Percentiles rank a stretch among this genome's conserved stretches.
These are phyloP conservation scores for Hypoxylon sp. DNA, from an alignment of 2,329 filamentous ascomycete species.

Conservation along the genomic window DNA sequence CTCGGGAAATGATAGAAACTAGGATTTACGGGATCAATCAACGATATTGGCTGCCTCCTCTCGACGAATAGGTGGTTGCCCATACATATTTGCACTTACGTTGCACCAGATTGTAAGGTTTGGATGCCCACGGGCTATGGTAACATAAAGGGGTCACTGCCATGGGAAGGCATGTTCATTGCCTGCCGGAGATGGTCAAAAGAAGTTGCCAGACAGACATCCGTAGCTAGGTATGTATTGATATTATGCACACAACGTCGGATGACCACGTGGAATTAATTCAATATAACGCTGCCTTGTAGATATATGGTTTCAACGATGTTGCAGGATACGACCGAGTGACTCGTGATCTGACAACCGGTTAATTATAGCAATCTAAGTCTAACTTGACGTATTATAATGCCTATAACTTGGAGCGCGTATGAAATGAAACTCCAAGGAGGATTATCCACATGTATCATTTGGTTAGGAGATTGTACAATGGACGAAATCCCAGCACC, in stretches of 20 bases:
- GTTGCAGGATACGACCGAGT: background rate
- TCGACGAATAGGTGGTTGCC: background rate
- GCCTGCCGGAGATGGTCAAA: background rate
- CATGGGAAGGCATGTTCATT: background rate
- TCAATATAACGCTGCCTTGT: background rate
- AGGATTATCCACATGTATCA: too few species aligned
- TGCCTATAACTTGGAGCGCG: background rate
- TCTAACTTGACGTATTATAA: background rate
- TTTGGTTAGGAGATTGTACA: background rate
- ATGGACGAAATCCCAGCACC: too few species aligned
- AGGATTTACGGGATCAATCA: background rate
- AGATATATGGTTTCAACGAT: background rate
- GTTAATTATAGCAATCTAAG: background rate
- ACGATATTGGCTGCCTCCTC: slow-evolving; percentile 5
- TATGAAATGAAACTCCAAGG: background rate
- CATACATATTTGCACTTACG: background rate
- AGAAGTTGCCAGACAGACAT: background rate
- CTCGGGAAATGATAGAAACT: slow-evolving; percentile 27
- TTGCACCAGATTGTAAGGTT: background rate
- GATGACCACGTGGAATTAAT: background rate
- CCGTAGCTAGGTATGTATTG: background rate
- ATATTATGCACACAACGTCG: background rate
- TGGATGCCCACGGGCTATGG: background rate
- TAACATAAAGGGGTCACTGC: background rate
- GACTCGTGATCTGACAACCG: background rate